A percentile compares a stretch with the other conserved stretches of the same genome.
These are phyloP conservation scores for Calocera viscosa DNA, from an alignment of 768 basidiomycete species.

Conservation along the genomic window DNA sequence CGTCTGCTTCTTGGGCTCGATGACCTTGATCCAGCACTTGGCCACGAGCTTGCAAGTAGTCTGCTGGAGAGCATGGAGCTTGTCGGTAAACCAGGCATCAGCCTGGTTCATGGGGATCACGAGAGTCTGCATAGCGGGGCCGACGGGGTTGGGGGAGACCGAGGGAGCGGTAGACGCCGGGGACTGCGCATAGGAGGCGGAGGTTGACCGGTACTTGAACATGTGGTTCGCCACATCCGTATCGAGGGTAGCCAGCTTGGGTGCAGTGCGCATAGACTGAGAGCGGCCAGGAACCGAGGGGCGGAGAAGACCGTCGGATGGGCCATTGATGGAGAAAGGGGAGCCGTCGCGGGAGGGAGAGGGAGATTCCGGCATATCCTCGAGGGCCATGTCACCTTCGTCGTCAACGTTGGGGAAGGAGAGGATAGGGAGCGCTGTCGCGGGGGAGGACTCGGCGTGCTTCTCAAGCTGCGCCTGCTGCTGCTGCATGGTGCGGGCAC, in stretches of 20 bases:
- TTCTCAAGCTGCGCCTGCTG: constrained; percentile 3
- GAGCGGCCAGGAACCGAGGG: background rate
- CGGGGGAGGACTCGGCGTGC: background rate
- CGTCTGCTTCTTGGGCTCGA: constrained; percentile 32
- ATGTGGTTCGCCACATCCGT: constrained; percentile 11
- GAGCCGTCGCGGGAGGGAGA: constrained; percentile 1
- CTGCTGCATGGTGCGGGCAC: constrained; percentile 2
- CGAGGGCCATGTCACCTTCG: constrained; percentile 11
- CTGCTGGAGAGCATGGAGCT: constrained; percentile 26
- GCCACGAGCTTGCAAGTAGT: constrained; percentile 28
- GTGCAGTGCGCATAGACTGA: background rate
- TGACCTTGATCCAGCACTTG: constrained; percentile 32
- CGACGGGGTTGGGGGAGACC: constrained; percentile 20
- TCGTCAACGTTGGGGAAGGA: constrained; percentile 14
- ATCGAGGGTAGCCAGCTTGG: constrained; percentile 7
- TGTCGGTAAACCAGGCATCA: constrained; percentile 22
- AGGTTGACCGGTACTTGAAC: constrained; percentile 11
- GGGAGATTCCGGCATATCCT: constrained; percentile 16
- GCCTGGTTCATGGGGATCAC: constrained; percentile 21
- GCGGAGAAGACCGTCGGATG: background rate
- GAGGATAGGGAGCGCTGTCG: background rate
- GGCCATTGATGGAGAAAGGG: background rate
- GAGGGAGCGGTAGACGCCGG: constrained; percentile 12
- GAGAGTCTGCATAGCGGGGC: constrained; percentile 18
- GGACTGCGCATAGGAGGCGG: constrained; percentile 1